Percentiles rank a stretch among this genome's conserved stretches.
Conservation (phyloP, 164 flowering plant genomes). For the Nymphaea colorata region DNA sequence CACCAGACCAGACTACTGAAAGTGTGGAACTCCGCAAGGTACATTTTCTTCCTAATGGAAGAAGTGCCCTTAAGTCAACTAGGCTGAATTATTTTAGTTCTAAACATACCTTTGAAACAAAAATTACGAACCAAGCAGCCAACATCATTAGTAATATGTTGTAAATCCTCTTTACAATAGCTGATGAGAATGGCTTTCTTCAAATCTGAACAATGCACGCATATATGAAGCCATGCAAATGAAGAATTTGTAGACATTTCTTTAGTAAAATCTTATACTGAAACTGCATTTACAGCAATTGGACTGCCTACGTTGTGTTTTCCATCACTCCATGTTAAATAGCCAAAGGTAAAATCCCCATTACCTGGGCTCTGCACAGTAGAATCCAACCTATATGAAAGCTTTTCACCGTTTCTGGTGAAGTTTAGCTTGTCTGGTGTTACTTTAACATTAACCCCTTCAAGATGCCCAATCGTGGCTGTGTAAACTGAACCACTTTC, state of each 20-base stretch:
- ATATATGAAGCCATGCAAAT: too few relatives aligned
- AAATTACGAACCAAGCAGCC: not conserved
- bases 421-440: slow-evolving; percentile 28
- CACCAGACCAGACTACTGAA: too few relatives aligned
- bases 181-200: not conserved
- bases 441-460: slow-evolving; percentile 29
- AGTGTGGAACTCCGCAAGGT: too few relatives aligned
- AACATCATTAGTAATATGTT: too few relatives aligned
- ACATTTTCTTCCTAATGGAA: too few relatives aligned
- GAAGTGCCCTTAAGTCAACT: too few relatives aligned
- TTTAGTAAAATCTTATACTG: slow-evolving; percentile 12
- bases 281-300: slow-evolving; percentile 37
- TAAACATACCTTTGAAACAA: not conserved
- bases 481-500: slow-evolving; percentile 26
- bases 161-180: too few relatives aligned
- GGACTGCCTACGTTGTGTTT: slow-evolving; percentile 34
- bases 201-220: not conserved
- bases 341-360: slow-evolving; percentile 43
- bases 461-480: slow-evolving; percentile 24
- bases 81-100: too few relatives aligned
- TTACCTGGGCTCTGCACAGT: slow-evolving; percentile 17
- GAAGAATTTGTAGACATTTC: too few relatives aligned
- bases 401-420: slow-evolving; percentile 27
- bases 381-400: slow-evolving; percentile 29
- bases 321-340: slow-evolving; percentile 38